Percentiles rank a stretch among this genome's conserved stretches.
Conservation (phyloP, 1,284 basidiomycete genomes). For the Earliella scabrosa region DNA sequence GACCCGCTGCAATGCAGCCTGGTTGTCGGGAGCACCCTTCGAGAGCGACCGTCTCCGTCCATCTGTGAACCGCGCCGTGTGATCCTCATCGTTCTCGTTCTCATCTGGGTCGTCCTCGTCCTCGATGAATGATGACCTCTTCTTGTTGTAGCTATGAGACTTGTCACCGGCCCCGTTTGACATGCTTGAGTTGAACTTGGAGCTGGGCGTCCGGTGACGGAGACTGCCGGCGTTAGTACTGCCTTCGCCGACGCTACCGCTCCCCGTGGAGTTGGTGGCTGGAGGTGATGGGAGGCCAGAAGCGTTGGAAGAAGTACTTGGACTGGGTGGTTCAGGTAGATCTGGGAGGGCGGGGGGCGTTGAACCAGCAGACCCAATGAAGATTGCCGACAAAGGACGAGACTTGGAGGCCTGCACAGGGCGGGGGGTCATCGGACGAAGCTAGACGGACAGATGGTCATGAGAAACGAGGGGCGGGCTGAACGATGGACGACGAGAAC, state of each 20-base stretch:
- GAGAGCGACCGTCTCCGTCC: slow-evolving; percentile 43
- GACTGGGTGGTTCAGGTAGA: slow-evolving; percentile 72
- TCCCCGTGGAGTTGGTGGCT: slow-evolving; percentile 80
- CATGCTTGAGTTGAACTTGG: slow-evolving; percentile 36
- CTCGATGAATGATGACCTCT: slow-evolving; percentile 36
- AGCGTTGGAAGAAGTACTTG: slow-evolving; percentile 49
- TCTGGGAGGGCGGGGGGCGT: slow-evolving; percentile 52
- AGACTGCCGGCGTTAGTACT: slow-evolving; percentile 54
- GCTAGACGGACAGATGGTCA: slow-evolving; percentile 28
- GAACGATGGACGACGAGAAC: slow-evolving; percentile 27
- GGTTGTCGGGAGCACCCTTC: slow-evolving; percentile 51
- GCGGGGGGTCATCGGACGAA: slow-evolving; percentile 40
- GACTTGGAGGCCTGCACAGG: slow-evolving; percentile 35
- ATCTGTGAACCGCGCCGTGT: slow-evolving; percentile 60
- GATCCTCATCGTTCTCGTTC: slow-evolving; percentile 55
- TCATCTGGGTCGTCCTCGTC: slow-evolving; percentile 48
- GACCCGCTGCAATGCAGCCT: slow-evolving; percentile 64
- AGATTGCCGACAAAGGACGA: slow-evolving; percentile 51
- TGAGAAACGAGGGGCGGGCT: slow-evolving; percentile 31
- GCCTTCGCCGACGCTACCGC: slow-evolving; percentile 70
- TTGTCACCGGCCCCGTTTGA: slow-evolving; percentile 38
- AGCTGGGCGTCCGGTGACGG: slow-evolving; percentile 42
- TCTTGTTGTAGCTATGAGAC: slow-evolving; percentile 26
- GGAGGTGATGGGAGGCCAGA: slow-evolving; percentile 79
- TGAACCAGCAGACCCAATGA: slow-evolving; percentile 42